phyloP scores from a whole-genome alignment of 75 land plant genomes.

The Pinus taeda region DNA sequence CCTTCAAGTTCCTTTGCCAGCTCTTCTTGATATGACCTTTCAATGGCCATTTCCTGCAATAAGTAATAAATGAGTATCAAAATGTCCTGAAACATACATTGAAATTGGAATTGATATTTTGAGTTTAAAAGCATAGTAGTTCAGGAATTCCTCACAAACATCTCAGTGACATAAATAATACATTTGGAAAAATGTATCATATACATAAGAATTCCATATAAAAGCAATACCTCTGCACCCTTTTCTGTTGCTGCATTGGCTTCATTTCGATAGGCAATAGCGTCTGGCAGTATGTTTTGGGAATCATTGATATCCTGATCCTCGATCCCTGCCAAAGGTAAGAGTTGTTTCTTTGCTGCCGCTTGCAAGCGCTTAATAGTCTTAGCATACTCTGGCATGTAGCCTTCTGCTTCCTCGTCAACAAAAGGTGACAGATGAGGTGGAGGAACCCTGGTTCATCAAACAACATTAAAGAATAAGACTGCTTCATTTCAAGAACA shows the following conservation, averaged over 20 bases:
- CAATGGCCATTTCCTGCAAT: slow-evolving; percentile 46
- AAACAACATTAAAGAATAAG: not conserved
- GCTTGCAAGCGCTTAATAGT: slow-evolving; percentile 73
- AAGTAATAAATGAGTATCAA: not conserved
- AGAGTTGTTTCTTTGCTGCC: slow-evolving; percentile 66
- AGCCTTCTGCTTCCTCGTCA: slow-evolving; percentile 90
- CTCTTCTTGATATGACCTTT: slow-evolving; percentile 69
- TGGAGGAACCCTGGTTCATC: slow-evolving; percentile 61
- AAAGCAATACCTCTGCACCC: not conserved
- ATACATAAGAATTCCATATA: not conserved
- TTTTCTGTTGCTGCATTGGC: too few species aligned
- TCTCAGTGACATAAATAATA: slow-evolving; percentile 4
- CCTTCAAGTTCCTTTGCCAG: slow-evolving; percentile 69
- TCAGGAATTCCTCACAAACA: not conserved
- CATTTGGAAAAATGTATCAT: not conserved
- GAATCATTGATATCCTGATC: slow-evolving; percentile 46
- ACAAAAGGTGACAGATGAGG: slow-evolving; percentile 98
- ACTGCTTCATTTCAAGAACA: not conserved
- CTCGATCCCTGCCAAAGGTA: slow-evolving; percentile 77
- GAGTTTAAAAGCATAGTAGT: not conserved
- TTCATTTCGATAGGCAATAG: slow-evolving; percentile 32
- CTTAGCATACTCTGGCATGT: slow-evolving; percentile 94
- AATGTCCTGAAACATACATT: slow-evolving; percentile 1
- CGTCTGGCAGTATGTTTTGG: slow-evolving; percentile 45
- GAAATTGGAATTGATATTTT: not conserved